A percentile compares a stretch with the other conserved stretches of the same genome.
phyloP scores from a whole-genome alignment of 2,329 filamentous ascomycete genomes.

The Didymella pinodella region DNA sequence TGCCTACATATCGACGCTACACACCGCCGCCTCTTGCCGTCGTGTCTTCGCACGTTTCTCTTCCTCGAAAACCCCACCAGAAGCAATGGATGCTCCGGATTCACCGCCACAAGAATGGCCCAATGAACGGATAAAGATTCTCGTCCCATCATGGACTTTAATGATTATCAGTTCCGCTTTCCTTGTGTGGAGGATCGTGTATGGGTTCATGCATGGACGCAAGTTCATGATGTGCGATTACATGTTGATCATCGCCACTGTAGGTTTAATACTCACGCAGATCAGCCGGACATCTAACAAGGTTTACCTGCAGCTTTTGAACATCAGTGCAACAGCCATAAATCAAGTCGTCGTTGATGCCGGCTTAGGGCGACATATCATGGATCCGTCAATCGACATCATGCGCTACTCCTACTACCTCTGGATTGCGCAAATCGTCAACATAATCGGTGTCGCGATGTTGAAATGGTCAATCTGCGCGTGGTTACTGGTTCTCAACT shows the following conservation, averaged over 20 bases:
- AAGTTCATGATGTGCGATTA: conserved; percentile 38
- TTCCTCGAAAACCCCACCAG: conserved; percentile 2
- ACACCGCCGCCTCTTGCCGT: conserved; percentile 1
- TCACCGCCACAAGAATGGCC: conserved; percentile 33
- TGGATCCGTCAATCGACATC: conserved; percentile 32
- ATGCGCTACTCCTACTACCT: conserved; percentile 33
- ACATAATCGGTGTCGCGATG: conserved; percentile 41
- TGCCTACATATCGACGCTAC: conserved; percentile 14
- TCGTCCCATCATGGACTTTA: conserved; percentile 31
- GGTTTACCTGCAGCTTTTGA: conserved; percentile 23
- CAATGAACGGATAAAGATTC: conserved; percentile 31
- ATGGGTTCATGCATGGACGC: conserved; percentile 29
- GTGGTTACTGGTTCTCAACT: conserved; percentile 41
- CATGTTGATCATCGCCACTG: conserved; percentile 37
- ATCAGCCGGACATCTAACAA: conserved; percentile 15
- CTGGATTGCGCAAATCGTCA: conserved; percentile 38
- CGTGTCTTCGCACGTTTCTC: conserved; percentile 2
- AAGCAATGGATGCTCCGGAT: conserved; percentile 21
- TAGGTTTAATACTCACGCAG: conserved; percentile 24
- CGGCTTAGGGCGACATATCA: conserved; percentile 35
- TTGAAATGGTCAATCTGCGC: conserved; percentile 44
- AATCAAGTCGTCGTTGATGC: conserved; percentile 28
- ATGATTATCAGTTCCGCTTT: conserved; percentile 34
- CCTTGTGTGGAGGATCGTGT: conserved; percentile 36
- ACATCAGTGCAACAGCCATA: conserved; percentile 25